These are phyloP conservation scores for Hypoxylon perforatum DNA, from an alignment of 495 filamentous ascomycete genomes.

Conservation along the genomic window DNA sequence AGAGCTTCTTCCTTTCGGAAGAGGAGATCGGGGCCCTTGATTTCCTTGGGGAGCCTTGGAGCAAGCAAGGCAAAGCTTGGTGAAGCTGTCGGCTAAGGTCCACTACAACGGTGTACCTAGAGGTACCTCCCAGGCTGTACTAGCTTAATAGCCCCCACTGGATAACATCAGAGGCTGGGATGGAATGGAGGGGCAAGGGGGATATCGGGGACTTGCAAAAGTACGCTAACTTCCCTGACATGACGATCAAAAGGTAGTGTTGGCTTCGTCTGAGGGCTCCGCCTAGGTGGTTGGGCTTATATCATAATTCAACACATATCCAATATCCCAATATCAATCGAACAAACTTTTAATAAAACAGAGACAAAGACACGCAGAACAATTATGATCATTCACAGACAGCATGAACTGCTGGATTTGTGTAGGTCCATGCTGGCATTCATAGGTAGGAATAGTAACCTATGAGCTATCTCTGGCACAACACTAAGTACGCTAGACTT, in stretches of 20 bases:
- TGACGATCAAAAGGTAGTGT: background rate
- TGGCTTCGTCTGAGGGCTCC: background rate
- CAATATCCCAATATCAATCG: background rate
- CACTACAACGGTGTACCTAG: conserved; percentile 25
- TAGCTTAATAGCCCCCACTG: background rate
- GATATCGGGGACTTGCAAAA: background rate
- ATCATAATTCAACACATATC: background rate
- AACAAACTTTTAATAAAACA: background rate
- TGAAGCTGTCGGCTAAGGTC: conserved; percentile 47
- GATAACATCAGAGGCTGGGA: conserved; percentile 22
- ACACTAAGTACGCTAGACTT: background rate
- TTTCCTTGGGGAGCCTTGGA: conserved; percentile 4
- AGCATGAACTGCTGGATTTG: background rate
- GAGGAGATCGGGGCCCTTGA: conserved; percentile 21
- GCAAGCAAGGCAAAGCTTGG: conserved; percentile 27
- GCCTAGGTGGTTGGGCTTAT: conserved; percentile 1
- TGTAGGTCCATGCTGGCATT: background rate
- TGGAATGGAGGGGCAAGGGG: conserved; percentile 22
- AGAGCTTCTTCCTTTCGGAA: conserved; percentile 28
- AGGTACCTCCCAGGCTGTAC: conserved; percentile 12
- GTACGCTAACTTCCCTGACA: conserved; percentile 17
- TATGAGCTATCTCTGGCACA: background rate
- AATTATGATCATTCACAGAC: no score
- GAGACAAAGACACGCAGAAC: background rate
- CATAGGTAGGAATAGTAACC: background rate